Evolutionary conservation across 495 filamentous ascomycete genomes (phyloP).

Genomic region (Hypoxylon lienhwacheense): DNA sequence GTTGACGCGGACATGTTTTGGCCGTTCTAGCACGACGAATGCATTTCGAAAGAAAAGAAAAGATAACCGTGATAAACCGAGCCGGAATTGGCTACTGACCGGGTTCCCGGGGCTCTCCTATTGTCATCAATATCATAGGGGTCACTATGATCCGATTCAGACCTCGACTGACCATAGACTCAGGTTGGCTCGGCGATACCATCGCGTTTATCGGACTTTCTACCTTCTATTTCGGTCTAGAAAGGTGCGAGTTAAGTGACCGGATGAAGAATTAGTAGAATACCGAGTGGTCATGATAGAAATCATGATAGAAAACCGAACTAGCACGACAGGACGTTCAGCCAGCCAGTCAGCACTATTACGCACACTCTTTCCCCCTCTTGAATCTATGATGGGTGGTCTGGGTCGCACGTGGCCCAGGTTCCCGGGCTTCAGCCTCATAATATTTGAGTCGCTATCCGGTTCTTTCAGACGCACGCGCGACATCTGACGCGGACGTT

Average conservation of each 20-base stretch:
- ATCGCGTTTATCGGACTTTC: constrained; percentile 6
- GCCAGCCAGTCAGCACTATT: constrained; percentile 14
- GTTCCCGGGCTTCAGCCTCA: constrained; percentile 23
- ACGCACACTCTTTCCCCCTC: constrained; percentile 1
- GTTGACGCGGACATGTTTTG: constrained; percentile 5
- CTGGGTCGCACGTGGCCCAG: not conserved
- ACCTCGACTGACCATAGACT: not conserved
- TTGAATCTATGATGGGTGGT: not conserved
- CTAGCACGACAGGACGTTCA: constrained; percentile 8
- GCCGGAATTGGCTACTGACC: not conserved
- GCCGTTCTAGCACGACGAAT: not conserved
- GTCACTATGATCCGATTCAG: not conserved
- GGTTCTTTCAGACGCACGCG: not conserved
- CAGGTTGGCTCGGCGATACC: constrained; percentile 1
- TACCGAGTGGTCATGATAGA: constrained; percentile 1
- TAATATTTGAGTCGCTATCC: not conserved
- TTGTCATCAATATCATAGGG: not conserved
- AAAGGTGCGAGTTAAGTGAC: not conserved
- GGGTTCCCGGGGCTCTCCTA: not conserved
- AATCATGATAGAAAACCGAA: too few species aligned
- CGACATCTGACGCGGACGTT: not conserved
- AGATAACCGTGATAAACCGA: constrained; percentile 8
- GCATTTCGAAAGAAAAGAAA: not conserved
- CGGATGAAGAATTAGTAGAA: not conserved
- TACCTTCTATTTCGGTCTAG: not conserved